Percentiles rank a stretch among this genome's conserved stretches.
phyloP scores from a whole-genome alignment of 495 filamentous ascomycete genomes.

The Trichoderma virens region DNA sequence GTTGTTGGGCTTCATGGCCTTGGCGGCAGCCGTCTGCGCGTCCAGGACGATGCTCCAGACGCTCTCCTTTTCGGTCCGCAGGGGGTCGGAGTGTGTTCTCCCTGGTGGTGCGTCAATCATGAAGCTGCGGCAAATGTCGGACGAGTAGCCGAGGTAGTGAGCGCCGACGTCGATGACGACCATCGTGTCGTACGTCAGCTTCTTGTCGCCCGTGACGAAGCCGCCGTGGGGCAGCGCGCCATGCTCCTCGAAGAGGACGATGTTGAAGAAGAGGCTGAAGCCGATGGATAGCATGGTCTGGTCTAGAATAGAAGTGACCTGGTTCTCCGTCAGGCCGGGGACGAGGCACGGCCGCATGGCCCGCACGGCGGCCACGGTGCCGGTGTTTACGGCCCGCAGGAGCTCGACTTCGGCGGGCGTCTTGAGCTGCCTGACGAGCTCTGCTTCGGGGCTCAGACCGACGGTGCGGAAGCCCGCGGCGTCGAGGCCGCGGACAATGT shows the following conservation, averaged over 20 bases:
- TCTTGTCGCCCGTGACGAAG: slow-evolving; percentile 38
- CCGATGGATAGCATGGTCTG: slow-evolving; percentile 38
- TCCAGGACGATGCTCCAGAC: slow-evolving; percentile 46
- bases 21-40: slow-evolving; percentile 41
- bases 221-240: slow-evolving; percentile 48
- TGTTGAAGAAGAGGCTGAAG: slow-evolving; percentile 47
- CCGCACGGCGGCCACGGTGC: slow-evolving; percentile 47
- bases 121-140: slow-evolving; percentile 51
- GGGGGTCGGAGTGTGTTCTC: background rate
- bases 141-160: slow-evolving; percentile 49
- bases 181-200: slow-evolving; percentile 41
- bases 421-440: slow-evolving; percentile 46
- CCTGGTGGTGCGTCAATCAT: slow-evolving; percentile 24
- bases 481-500: slow-evolving; percentile 43
- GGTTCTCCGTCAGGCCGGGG: slow-evolving; percentile 41
- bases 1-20: slow-evolving; percentile 31
- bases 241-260: slow-evolving; percentile 50
- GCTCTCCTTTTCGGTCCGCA: slow-evolving; percentile 34
- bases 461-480: slow-evolving; percentile 38
- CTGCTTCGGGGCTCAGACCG: slow-evolving; percentile 38
- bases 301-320: slow-evolving; percentile 43
- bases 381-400: slow-evolving; percentile 48
- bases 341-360: slow-evolving; percentile 46
- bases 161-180: slow-evolving; percentile 51
- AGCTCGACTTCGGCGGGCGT: slow-evolving; percentile 39